Evolutionary conservation across 2,329 filamentous ascomycete species (phyloP), one percentile per base, ranked within the genome.

Genomic region (Colletotrichum liriopes): DNA sequence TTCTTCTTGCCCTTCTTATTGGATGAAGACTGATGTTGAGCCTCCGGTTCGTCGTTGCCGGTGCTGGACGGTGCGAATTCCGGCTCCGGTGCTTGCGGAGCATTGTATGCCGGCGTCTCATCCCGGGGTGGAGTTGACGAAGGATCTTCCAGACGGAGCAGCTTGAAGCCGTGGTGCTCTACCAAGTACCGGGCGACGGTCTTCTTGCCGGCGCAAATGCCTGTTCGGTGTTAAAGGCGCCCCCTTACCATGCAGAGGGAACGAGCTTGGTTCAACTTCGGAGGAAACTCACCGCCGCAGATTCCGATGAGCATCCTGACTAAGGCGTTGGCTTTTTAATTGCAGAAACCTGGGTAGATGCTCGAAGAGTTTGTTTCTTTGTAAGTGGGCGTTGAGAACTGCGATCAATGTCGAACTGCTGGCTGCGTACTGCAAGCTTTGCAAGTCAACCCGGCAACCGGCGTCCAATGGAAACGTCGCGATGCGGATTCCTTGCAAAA

Each of bases 201-300:
- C 80, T 91, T 92, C 85, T 98, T 98, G 78, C 96, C 96, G 60
- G 96, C 92, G 85, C 95, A 98, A 78, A 98, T 96, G 78, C 94
- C 95, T 96, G 78, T 51, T 51, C 39, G 41, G 71, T 74, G 58
- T 69, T 4, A 62, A 65, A 41, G 12, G 23, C 1, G 23, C 35
- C 32, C 23, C 41, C 14, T 12, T 41, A 35, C 11, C 47, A 26
- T 23, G n/a, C 20, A n/a, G 2, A 2, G 49, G 23, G 14, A 45
- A 64, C 35, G 74, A 74, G 71, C 64, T 59, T 73, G 52, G 67
- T 51, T 47, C 26, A 56, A 65, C 26, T 8, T 5, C 23, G 65
- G 58, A 59, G 56, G 65, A 59, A 68, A 72, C 82, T 79, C 86
- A 93, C 92, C 91, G 79, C 92, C 92, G 77, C 93, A 95, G 72